Evolutionary conservation across 2,329 filamentous ascomycete genomes (phyloP).

Genomic region (Paraphaeosphaeria minitans): DNA sequence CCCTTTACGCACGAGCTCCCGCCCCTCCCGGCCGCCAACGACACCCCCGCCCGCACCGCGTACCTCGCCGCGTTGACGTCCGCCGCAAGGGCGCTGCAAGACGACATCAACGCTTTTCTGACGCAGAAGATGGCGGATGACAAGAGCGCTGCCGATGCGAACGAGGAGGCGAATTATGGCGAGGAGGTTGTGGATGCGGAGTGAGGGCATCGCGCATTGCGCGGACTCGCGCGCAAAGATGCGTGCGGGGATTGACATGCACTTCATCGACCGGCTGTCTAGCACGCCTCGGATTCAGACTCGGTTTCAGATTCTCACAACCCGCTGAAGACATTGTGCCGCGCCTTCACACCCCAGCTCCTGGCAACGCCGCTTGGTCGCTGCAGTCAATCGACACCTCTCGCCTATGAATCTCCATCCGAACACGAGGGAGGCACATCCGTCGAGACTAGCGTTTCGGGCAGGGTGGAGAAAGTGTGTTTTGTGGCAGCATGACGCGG

Average conservation of each 20-base stretch:
- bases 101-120: conserved; percentile 69
- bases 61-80: conserved; percentile 65
- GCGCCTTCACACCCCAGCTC: too few species aligned
- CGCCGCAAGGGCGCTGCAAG: conserved; percentile 63
- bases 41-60: conserved; percentile 56
- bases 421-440: too few species aligned
- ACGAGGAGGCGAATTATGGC: conserved; percentile 76
- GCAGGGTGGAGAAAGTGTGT: too few species aligned
- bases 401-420: too few species aligned
- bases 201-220: background rate
- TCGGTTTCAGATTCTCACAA: too few species aligned
- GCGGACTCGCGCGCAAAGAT: background rate
- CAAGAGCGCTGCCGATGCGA: conserved; percentile 52
- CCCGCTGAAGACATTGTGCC: too few species aligned
- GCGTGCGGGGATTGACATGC: background rate
- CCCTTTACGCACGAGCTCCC: conserved; percentile 22
- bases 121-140: conserved; percentile 76
- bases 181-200: conserved; percentile 76
- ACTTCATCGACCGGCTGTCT: background rate
- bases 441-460: too few species aligned
- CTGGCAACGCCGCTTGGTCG: too few species aligned
- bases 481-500: too few species aligned
- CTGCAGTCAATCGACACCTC: too few species aligned
- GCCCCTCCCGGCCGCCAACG: conserved; percentile 2
- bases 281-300: too few species aligned